phyloP scores from a whole-genome alignment of 78 protist genomes.

The Dictyostelium capitatum region DNA sequence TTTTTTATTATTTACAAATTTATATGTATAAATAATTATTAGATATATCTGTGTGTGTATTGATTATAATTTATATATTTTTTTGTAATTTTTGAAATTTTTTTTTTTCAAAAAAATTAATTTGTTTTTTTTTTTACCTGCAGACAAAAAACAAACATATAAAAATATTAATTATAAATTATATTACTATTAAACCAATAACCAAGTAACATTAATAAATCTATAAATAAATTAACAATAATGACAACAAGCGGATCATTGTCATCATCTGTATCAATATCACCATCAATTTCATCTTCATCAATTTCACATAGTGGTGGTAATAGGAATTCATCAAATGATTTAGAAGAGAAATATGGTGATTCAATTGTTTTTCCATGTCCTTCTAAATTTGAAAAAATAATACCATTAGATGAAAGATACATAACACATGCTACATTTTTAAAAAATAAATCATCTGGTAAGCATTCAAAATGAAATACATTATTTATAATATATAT shows the following conservation, averaged over 20 bases:
- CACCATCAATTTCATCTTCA: constrained; percentile 44
- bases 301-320: neutral
- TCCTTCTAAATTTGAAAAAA: constrained; percentile 50
- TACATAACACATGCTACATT: constrained; percentile 58
- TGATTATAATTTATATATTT: too few species aligned
- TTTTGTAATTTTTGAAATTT: too few species aligned
- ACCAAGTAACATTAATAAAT: too few species aligned
- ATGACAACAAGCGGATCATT: constrained; percentile 2
- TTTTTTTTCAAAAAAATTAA: too few species aligned
- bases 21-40: too few species aligned
- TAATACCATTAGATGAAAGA: constrained; percentile 57
- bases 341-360: constrained; percentile 47
- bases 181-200: too few species aligned
- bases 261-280: constrained; percentile 13
- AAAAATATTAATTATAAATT: too few species aligned
- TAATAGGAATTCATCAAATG: neutral
- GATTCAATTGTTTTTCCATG: constrained; percentile 57
- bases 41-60: too few species aligned
- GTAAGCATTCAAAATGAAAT: neutral
- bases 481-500: neutral
- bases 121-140: too few species aligned
- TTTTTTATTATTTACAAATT: too few species aligned
- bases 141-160: too few species aligned
- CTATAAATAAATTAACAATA: neutral
- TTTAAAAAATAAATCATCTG: constrained; percentile 38